Evolutionary conservation across 2,329 filamentous ascomycete genomes (phyloP), one percentile per base, ranked within the genome.

Genomic region (Sordariomycetes sp.): DNA sequence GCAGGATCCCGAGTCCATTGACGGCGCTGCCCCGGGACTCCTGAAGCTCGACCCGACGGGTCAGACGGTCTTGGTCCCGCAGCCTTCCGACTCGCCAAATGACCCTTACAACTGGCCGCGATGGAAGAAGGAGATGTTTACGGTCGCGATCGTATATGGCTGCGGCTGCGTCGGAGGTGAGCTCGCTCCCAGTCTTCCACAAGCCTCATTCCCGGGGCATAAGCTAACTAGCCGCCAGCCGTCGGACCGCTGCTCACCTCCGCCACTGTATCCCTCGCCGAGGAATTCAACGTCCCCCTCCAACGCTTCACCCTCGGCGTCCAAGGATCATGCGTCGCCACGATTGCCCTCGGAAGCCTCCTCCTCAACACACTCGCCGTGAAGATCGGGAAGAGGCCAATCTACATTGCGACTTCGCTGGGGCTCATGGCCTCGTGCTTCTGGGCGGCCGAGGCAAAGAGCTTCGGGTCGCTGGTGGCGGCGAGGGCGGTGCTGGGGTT

Each of bases 101-200:
- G 75, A 77, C 60, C 75, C 74, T 12, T 68, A 76, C 57, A 76
- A 76, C 62, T 76, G 74, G 74, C 69, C 70, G 34, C 61, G 64
- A 56, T 65, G 67, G 60, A 66, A 64, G 60, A 66, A 66, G 61
- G 62, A 66, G 56, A 61, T 65, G 61, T 73, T 64, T 64, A 72
- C 62, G 53, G 65, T 73, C 54, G 69, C 70, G 17, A 64, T 73
- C 32, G 64, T 68, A 2, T 73, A 66, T 59, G 70, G 66, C 20
- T 72, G 69, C 60, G 68, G 70, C 4, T 71, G 68, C 52, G 71
- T 73, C 12, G 72, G 72, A 58, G 71, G 71, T 72, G 64, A 36
- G 64, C 59, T 35, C 45, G 17, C 13, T 45, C 24, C 17, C 4
- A 35, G n/a, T 42, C 36, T 42, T 4, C 12, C 3, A 17, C 13